A percentile compares a stretch with the other conserved stretches of the same genome.
Conservation (phyloP, 1,139 yeast species). For the Sugiyamaella novakii region DNA sequence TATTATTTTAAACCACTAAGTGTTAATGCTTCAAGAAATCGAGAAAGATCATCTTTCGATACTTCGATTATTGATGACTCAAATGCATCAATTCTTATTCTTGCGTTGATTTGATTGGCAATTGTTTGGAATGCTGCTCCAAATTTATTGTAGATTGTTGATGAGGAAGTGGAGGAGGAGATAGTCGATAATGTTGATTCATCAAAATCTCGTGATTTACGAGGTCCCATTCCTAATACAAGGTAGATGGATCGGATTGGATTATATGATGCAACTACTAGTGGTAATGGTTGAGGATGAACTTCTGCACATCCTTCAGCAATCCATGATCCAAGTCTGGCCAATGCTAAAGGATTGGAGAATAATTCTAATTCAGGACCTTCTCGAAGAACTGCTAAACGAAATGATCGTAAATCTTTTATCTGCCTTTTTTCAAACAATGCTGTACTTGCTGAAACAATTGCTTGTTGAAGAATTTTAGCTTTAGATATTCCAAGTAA, state of each 20-base stretch:
- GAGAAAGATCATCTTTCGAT: constrained; percentile 79
- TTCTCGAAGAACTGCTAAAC: constrained; percentile 86
- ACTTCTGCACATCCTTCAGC: constrained; percentile 86
- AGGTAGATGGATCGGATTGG: constrained; percentile 73
- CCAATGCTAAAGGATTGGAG: constrained; percentile 80
- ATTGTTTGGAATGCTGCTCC: constrained; percentile 89
- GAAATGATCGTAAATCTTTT: constrained; percentile 75
- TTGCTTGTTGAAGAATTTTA: constrained; percentile 76
- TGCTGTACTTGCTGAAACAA: constrained; percentile 87
- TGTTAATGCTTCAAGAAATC: constrained; percentile 79
- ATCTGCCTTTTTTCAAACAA: constrained; percentile 79
- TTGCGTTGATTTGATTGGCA: constrained; percentile 80
- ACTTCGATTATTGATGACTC: constrained; percentile 93
- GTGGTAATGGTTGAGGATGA: constrained; percentile 69
- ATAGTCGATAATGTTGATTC: constrained; percentile 27
- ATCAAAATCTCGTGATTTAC: constrained; percentile 56
- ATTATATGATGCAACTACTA: constrained; percentile 86
- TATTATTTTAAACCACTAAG: constrained; percentile 32
- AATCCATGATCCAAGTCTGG: constrained; percentile 87
- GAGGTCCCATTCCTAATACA: constrained; percentile 88
- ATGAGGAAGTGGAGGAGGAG: constrained; percentile 35
- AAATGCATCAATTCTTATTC: constrained; percentile 88
- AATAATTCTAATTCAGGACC: constrained; percentile 81
- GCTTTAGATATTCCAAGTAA: constrained; percentile 77
- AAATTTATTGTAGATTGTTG: constrained; percentile 59